These are phyloP conservation scores for Dioscorea dumetorum DNA, from an alignment of 106 monocot genomes.

Conservation along the genomic window DNA sequence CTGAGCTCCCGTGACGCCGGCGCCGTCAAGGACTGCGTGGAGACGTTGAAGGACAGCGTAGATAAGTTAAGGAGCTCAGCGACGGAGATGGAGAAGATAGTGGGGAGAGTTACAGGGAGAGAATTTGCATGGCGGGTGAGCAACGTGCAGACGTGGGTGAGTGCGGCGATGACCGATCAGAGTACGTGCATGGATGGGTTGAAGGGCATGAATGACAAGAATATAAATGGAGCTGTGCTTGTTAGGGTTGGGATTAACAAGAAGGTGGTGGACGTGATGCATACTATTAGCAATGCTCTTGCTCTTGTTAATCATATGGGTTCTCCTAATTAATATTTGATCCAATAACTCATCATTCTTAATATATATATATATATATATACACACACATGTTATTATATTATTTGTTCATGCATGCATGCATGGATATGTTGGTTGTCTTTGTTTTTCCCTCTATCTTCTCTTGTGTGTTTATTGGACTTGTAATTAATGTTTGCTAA, in stretches of 20 bases:
- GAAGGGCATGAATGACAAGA: background rate
- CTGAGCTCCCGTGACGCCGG: constrained; percentile 2
- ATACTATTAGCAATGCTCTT: constrained; percentile 15
- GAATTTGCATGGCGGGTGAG: background rate
- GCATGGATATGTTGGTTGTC: too few relatives aligned
- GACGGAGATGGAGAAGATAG: constrained; percentile 1
- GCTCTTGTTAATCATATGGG: constrained; percentile 2
- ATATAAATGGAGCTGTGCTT: background rate
- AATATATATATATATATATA: too few relatives aligned
- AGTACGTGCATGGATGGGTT: constrained; percentile 23
- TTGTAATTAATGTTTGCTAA: too few relatives aligned
- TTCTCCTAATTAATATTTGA: too few relatives aligned
- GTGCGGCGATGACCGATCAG: constrained; percentile 35
- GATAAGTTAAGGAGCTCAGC: constrained; percentile 13
- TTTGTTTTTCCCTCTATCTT: too few relatives aligned
- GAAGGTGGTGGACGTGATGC: background rate
- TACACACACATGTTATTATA: too few relatives aligned
- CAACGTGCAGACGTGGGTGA: constrained; percentile 37
- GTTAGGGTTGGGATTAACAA: constrained; percentile 3
- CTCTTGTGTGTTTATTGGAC: too few relatives aligned
- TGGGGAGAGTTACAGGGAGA: background rate
- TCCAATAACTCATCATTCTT: too few relatives aligned
- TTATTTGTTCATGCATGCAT: too few relatives aligned
- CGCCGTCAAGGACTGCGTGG: constrained; percentile 26
- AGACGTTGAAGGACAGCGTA: constrained; percentile 10